phyloP scores from a whole-genome alignment of 331 rosid species.

The Ulmus americana region DNA sequence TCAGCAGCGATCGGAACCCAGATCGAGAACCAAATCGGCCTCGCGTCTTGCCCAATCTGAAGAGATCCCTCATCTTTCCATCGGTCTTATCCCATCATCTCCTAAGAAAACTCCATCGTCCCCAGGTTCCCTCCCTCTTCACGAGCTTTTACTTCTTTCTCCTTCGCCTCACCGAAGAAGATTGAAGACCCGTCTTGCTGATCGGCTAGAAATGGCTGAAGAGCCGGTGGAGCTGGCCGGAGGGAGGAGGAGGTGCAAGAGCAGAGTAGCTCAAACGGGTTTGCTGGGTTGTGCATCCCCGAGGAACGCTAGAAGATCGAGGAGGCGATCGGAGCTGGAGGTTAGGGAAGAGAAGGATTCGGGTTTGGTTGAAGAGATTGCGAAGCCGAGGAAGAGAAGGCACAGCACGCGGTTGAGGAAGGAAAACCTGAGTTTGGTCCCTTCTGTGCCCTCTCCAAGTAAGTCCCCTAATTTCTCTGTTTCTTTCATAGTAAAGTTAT shows the following conservation, averaged over 20 bases:
- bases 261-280: conserved; percentile 25
- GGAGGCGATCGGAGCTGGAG: conserved; percentile 29
- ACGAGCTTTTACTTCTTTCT: conserved; percentile 38
- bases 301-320: conserved; percentile 45
- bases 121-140: conserved; percentile 31
- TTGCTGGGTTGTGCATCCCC: conserved; percentile 60
- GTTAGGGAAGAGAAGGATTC: conserved; percentile 35
- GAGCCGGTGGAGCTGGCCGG: conserved; percentile 19
- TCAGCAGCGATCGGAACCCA: conserved; percentile 18
- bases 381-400: conserved; percentile 46
- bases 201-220: conserved; percentile 46
- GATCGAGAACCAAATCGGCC: conserved; percentile 24
- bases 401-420: conserved; percentile 44
- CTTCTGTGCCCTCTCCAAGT: conserved; percentile 53
- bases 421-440: conserved; percentile 50
- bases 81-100: conserved; percentile 18
- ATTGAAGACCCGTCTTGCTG: conserved; percentile 45
- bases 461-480: neutral
- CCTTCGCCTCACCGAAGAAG: conserved; percentile 42
- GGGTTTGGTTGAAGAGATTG: conserved; percentile 42
- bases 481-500: neutral
- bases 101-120: conserved; percentile 25
- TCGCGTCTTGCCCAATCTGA: conserved; percentile 28
- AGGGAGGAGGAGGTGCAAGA: conserved; percentile 34
- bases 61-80: conserved; percentile 27